phyloP scores from a whole-genome alignment of 371 early-diverging fungal genomes.

The Entomophthora muscae region DNA sequence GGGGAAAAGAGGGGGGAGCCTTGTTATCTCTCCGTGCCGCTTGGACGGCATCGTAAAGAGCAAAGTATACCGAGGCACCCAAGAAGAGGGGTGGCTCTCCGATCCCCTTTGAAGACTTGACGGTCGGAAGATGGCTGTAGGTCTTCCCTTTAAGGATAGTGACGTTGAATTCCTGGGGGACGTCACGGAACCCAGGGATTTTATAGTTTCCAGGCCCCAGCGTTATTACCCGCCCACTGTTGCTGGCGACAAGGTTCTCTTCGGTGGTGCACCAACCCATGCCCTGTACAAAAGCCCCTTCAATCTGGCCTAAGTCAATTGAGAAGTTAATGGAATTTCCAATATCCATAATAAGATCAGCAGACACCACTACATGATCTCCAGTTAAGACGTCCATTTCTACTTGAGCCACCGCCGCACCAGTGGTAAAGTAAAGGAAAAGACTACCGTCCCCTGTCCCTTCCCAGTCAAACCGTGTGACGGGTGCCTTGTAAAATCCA shows the following conservation, averaged over 20 bases:
- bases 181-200: conserved; percentile 53
- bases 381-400: conserved; percentile 64
- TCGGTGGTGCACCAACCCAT: conserved; percentile 33
- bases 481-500: conserved; percentile 56
- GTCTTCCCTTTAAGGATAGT: conserved; percentile 32
- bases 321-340: conserved; percentile 54
- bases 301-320: conserved; percentile 65
- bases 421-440: conserved; percentile 55
- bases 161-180: conserved; percentile 52
- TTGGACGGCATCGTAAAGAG: conserved; percentile 38
- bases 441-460: conserved; percentile 35
- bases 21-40: background rate
- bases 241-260: conserved; percentile 35
- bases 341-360: conserved; percentile 57
- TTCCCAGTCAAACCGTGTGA: conserved; percentile 44
- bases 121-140: conserved; percentile 35
- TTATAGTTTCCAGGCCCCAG: conserved; percentile 67
- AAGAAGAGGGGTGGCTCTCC: conserved; percentile 71
- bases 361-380: conserved; percentile 37
- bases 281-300: conserved; percentile 69
- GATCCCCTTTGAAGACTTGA: conserved; percentile 58
- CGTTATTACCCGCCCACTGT: conserved; percentile 42
- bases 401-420: conserved; percentile 51
- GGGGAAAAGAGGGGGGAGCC: too few relatives aligned
- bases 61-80: conserved; percentile 47